Base-by-base conservation (phyloP, 352 stramenopile genomes). In the Globisporangium cylindrosporum region DNA sequence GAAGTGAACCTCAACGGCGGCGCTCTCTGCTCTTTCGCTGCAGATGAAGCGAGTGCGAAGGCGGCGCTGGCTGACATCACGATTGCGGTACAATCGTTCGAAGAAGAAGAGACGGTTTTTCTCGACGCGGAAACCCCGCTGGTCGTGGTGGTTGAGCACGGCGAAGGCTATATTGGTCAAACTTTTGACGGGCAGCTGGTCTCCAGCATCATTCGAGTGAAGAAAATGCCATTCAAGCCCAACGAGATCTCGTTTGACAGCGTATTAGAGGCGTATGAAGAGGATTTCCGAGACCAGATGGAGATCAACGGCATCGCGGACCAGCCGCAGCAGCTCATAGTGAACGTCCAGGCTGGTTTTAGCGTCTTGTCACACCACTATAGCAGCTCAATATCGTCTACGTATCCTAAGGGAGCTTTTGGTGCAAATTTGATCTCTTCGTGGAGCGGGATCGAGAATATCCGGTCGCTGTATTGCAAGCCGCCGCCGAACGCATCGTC, bases 361-460 rank as follows among this genome's bases (percentile, higher is more conserved):
- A 24, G 12, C 4, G 25, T 72, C 8, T 34, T 22, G 18, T 0
- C 20, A 1, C 18, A 36, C 18, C 32, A 59, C 5, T 18, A 61
- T 24, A 32, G 22, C 4, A n/a, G 7, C 20, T 46, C 43, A 3
- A 25, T 49, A 14, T 25, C n/a, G 10, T 41, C 32, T 6, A 15
- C 9, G 2, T 29, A 20, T 20, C 56, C 46, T 29, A 20, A 41
- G 15, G 46, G 5, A 56, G 9, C 24, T 62, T 14, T 60, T 0
- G 12, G 24, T n/a, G 60, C 60, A 24, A 56, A 20, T 10, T 49
- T 73, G 24, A 59, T 73, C 7, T 66, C 68, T 4, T 67, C 62
- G 4, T 73, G 68, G 68, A 65, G 34, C 4, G 68, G 68, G 9
- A 66, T 73, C 36, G 68, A 73, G 57, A 70, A 70, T 27, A 41